These are phyloP conservation scores for Golubevia sp. DNA, from an alignment of 1,284 basidiomycete genomes.

Conservation along the genomic window DNA sequence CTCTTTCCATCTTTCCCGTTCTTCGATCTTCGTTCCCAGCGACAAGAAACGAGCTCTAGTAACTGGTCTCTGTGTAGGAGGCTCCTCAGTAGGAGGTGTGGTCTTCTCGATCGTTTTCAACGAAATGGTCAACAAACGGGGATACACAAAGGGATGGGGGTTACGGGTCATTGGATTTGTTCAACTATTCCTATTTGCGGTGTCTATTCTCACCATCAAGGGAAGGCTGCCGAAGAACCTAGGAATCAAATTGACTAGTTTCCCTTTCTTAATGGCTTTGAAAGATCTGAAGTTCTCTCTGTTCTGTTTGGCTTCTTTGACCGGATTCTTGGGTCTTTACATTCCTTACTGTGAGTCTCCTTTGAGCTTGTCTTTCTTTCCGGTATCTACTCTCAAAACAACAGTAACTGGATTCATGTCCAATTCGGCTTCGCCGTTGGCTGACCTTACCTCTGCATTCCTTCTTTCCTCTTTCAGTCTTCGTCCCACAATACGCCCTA, in stretches of 20 bases:
- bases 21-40: neutral
- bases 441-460: neutral
- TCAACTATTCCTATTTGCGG: constrained; percentile 4
- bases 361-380: too few relatives aligned
- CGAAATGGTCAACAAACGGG: constrained; percentile 9
- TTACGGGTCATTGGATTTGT: constrained; percentile 10
- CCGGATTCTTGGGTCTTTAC: constrained; percentile 1
- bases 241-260: neutral
- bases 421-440: too few relatives aligned
- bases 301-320: neutral
- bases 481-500: constrained; percentile 10
- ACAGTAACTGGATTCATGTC: too few relatives aligned
- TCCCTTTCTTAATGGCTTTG: neutral
- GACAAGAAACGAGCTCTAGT: constrained; percentile 5
- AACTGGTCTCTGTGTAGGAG: constrained; percentile 10
- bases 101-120: constrained; percentile 12
- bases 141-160: constrained; percentile 6
- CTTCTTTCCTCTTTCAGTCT: neutral
- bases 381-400: too few relatives aligned
- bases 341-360: neutral
- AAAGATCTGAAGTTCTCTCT: neutral
- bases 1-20: too few relatives aligned
- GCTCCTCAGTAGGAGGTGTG: constrained; percentile 10
- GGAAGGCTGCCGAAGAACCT: neutral
- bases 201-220: constrained; percentile 1